Percentiles rank a stretch among this genome's conserved stretches.
phyloP scores from a whole-genome alignment of 1,284 basidiomycete species.

The Ceratobasidium sp. region DNA sequence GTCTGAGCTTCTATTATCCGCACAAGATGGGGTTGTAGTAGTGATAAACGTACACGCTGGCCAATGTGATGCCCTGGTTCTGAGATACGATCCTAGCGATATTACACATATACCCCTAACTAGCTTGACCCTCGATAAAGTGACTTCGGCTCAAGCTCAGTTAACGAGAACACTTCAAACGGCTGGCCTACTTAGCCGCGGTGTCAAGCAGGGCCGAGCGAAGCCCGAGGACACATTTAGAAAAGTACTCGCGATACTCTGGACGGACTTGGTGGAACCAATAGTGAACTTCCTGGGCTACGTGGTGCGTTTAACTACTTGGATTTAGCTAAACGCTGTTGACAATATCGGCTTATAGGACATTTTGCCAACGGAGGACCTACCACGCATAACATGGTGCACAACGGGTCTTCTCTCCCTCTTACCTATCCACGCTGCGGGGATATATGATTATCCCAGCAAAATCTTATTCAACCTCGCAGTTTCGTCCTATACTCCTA shows the following conservation, averaged over 20 bases:
- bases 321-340: neutral
- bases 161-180: neutral
- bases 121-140: neutral
- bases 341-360: neutral
- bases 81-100: neutral
- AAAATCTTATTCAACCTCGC: neutral
- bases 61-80: slow-evolving; percentile 4
- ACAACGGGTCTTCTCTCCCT: neutral
- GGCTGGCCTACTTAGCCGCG: neutral
- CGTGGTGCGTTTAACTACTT: neutral
- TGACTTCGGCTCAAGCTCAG: neutral
- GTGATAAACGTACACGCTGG: neutral
- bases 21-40: neutral
- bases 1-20: neutral
- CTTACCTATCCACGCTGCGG: slow-evolving; percentile 10
- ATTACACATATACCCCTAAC: neutral
- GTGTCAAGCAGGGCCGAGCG: neutral
- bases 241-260: neutral
- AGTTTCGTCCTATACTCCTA: slow-evolving; percentile 12
- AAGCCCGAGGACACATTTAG: neutral
- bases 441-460: neutral
- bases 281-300: neutral
- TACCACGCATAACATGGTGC: slow-evolving; percentile 17
- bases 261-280: slow-evolving; percentile 1
- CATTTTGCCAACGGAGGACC: neutral